These are phyloP conservation scores for Suillus subluteus DNA, from an alignment of 768 basidiomycete species.

Conservation along the genomic window DNA sequence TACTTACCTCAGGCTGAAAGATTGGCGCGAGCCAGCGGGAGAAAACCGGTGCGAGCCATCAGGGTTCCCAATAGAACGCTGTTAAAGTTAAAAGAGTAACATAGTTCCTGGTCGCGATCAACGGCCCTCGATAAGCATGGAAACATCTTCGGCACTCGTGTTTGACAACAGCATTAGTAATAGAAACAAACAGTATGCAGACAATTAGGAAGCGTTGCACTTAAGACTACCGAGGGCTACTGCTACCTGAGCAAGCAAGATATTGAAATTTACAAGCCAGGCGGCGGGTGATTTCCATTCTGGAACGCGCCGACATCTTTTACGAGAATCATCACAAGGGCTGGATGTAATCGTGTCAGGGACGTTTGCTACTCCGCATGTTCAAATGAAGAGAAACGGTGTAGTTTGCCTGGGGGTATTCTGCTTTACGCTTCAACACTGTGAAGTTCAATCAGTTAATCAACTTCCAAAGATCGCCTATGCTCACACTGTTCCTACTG, in stretches of 20 bases:
- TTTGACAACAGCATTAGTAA: not conserved
- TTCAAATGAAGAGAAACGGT: not conserved
- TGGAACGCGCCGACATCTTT: not conserved
- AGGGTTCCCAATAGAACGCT: not conserved
- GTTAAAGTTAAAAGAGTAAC: not conserved
- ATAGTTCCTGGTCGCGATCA: not conserved
- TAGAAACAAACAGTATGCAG: not conserved
- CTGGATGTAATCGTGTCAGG: not conserved
- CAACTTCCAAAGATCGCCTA: not conserved
- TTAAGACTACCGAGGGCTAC: not conserved
- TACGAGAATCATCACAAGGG: constrained; percentile 2
- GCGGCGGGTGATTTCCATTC: not conserved
- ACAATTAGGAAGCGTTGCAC: not conserved
- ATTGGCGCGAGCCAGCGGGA: not conserved
- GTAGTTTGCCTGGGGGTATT: not conserved
- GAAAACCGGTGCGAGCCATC: not conserved
- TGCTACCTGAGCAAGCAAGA: not conserved
- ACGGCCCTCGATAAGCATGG: not conserved
- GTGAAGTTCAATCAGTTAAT: not conserved
- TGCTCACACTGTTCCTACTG: not conserved
- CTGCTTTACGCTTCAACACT: not conserved
- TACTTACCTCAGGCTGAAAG: not conserved
- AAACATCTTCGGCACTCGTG: not conserved
- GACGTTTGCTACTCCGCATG: not conserved
- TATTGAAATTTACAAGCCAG: not conserved